Conservation (phyloP, 148 eudicot species). For the Limonium bicolor region DNA sequence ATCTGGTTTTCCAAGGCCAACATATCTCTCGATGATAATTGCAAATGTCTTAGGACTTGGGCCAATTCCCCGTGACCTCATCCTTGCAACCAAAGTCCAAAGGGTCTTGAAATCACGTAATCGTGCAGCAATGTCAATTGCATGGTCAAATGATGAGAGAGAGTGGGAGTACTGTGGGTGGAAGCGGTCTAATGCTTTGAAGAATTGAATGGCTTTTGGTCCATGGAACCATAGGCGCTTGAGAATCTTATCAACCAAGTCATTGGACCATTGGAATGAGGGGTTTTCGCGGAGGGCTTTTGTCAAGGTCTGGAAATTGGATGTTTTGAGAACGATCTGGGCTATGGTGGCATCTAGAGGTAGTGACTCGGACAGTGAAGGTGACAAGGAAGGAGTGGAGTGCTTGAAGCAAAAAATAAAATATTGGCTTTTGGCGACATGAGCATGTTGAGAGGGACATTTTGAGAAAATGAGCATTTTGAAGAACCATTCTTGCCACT, state of each 20-base stretch:
- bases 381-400: neutral
- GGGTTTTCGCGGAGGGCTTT: conserved; percentile 16
- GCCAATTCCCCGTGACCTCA: conserved; percentile 34
- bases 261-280: conserved; percentile 24
- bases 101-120: conserved; percentile 35
- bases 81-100: conserved; percentile 36
- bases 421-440: no score
- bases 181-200: conserved; percentile 37
- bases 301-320: conserved; percentile 22
- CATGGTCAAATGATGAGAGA: conserved; percentile 44
- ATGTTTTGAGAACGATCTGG: conserved; percentile 28
- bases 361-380: neutral
- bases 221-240: conserved; percentile 84
- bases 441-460: no score
- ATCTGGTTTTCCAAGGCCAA: conserved; percentile 63
- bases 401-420: neutral
- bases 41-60: conserved; percentile 67
- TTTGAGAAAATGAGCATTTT: no score
- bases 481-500: no score
- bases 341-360: conserved; percentile 11
- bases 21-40: conserved; percentile 61
- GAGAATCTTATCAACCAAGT: conserved; percentile 35
- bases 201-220: conserved; percentile 86
- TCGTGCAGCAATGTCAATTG: conserved; percentile 64
- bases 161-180: conserved; percentile 46